Percentiles rank a stretch among this genome's conserved stretches.
Evolutionary conservation across 73 alveolate genomes (phyloP).

Genomic region (Durusdinium trenchii): DNA sequence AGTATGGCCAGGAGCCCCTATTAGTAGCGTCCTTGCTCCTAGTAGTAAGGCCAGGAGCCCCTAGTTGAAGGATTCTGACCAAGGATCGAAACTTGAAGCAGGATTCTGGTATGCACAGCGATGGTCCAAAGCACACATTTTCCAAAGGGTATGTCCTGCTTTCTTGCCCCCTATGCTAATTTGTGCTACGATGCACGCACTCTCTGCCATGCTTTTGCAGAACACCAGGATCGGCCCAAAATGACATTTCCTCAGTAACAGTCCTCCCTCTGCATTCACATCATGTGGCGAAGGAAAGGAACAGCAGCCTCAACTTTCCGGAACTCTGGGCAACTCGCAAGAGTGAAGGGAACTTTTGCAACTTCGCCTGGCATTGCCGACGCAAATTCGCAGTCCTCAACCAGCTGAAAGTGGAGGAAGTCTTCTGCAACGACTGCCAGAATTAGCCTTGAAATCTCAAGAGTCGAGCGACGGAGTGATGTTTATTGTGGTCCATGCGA

Average conservation of each 20-base stretch:
- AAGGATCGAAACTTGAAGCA: not conserved
- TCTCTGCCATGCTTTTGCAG: not conserved
- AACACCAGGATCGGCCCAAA: not conserved
- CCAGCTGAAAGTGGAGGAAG: constrained; percentile 2
- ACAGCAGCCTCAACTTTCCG: constrained; percentile 46
- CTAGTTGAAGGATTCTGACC: not conserved
- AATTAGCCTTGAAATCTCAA: not conserved
- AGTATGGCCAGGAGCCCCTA: not conserved
- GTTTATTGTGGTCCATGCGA: no score
- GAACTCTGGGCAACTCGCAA: not conserved
- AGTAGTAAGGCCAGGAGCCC: no score
- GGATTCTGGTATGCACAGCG: not conserved
- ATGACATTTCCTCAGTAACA: not conserved
- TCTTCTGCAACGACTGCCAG: not conserved
- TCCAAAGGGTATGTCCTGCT: constrained; percentile 40
- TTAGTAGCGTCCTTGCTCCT: not conserved
- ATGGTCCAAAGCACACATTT: constrained; percentile 57
- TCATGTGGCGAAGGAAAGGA: constrained; percentile 40
- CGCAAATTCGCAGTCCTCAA: constrained; percentile 76
- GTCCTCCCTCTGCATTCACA: constrained; percentile 39
- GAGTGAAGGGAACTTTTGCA: not conserved
- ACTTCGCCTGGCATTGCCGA: constrained; percentile 32
- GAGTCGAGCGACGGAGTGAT: no score
- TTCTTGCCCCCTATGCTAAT: not conserved
- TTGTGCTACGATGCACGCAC: no score